Base-by-base conservation (phyloP, 1,139 yeast species). In the Zygoascus hellenicus region DNA sequence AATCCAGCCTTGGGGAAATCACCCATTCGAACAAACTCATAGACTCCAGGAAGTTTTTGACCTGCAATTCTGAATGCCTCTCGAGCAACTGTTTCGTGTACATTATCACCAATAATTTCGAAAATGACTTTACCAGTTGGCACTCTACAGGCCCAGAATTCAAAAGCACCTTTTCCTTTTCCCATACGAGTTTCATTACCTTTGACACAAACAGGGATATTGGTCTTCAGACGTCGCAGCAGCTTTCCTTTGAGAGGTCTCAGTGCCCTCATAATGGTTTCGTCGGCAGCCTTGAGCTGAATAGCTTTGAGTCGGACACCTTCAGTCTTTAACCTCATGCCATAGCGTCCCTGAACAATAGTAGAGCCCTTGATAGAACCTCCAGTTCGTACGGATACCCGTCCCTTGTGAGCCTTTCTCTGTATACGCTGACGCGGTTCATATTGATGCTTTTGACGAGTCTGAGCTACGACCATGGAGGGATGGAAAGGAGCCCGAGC, bases 151-250 rank as follows among this genome's bases (percentile, higher is more conserved):
- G 95, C 95, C 97, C 97, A 94, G 71, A 88, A 95, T 60, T 89
- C 96, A 64, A 92, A 90, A 0, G 94, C 83, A 68, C 99, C 99
- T 69, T 92, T 92, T 72, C 99, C 99, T 69, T 94, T 92, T 74
- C 99, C 99, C 99, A 92, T 92, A 81, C 99, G 92, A 15, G 97
- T 88, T 66, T 92, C 97, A 67, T 94, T 92, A 72, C 99, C 99
- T 71, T 92, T 92, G 50, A 87, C 80, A 69, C 97, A 90, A 16
- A 92, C 95, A 0, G 97, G 94, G 50, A 88, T 77, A 65, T 86
- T 83, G 43, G 96, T 85, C 43, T 83, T 80, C 53, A 90, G 74
- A 61, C 98, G 78, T 55, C 94, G 82, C 73, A 85, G 81, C 46
- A 88, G 72, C 58, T 78, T 72, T 42, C 81, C 82, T 37, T 81